Base-by-base conservation (phyloP, 148 eudicot species). In the Agrostemma githago region DNA sequence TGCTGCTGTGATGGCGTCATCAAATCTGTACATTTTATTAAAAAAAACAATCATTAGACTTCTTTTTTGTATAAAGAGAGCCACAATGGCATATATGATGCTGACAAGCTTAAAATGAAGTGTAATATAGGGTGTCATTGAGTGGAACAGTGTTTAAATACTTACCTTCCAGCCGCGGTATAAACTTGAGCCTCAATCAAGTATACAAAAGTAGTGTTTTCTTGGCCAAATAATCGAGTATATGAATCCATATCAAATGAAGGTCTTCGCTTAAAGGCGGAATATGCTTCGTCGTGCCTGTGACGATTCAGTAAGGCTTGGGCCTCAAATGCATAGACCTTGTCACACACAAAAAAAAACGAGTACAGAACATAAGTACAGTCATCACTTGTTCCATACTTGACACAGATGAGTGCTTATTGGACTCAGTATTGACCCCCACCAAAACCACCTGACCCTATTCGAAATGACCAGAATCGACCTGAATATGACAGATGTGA, bases 241-340 rank as follows among this genome's bases (percentile, higher is more conserved):
- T 80, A 85, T 17, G 86, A 70, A 44, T 87, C 82, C 41, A 76
- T 80, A 63, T 82, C 76, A 9, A 85, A 85, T 63, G 39, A 44
- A 11, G 88, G 86, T 46, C 68, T 78, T 39, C 75, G 79, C 58
- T 83, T 77, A 67, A 83, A 80, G 20, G 76, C 81, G 44, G 74
- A 53, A 66, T 80, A 85, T 4, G 92, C 90, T 71, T 92, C 92
- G 67, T 89, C 84, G 80, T 88, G 90, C 74, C 88, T 86, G 57
- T 68, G 83, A 71, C 89, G 89, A 76, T 86, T 83, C 77, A 92
- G 68, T 43, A 86, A 81, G 57, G 94, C 97, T 75, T 92, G 83
- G 38, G 84, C 88, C 81, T 84, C 86, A 80, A 86, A 83, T 64
- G 92, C 90, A 73, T 84, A 80, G 4, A 92, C 79, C 94, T 88